These are phyloP conservation scores for Nicotiana otophora DNA, from an alignment of 257 asterid genomes.

Conservation along the genomic window DNA sequence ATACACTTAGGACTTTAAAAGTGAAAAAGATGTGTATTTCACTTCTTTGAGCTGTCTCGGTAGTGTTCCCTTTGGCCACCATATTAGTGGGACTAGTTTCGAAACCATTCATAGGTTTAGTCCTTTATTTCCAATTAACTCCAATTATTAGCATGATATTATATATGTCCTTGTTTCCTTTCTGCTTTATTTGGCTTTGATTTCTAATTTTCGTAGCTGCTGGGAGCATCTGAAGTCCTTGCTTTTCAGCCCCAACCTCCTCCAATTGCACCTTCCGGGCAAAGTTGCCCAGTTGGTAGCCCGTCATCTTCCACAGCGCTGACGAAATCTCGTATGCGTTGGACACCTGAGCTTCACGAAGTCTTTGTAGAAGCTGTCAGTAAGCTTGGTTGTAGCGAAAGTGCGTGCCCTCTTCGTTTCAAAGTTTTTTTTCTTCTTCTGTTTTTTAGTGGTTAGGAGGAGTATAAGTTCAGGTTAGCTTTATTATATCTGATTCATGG, in stretches of 20 bases:
- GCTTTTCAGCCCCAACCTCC: conserved; percentile 21
- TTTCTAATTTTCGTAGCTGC: conserved; percentile 32
- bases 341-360: conserved; percentile 95
- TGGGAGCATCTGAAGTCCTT: conserved; percentile 30
- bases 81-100: not conserved
- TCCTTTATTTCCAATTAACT: not conserved
- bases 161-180: not conserved
- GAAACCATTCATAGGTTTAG: not conserved
- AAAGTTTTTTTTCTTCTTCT: not conserved
- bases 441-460: not conserved
- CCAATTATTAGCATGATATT: not conserved
- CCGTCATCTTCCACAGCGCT: conserved; percentile 45
- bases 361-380: conserved; percentile 62
- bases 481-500: not conserved
- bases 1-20: not conserved
- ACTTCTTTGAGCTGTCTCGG: not conserved
- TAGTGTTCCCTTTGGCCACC: not conserved
- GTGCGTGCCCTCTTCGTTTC: conserved; percentile 33
- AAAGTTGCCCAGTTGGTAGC: conserved; percentile 30
- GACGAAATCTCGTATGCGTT: conserved; percentile 79
- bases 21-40: not conserved
- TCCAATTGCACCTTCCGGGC: conserved; percentile 19
- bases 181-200: not conserved
- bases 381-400: conserved; percentile 88
- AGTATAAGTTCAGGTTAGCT: not conserved